phyloP scores from a whole-genome alignment of 352 stramenopile species.

The Pythium aquatile region DNA sequence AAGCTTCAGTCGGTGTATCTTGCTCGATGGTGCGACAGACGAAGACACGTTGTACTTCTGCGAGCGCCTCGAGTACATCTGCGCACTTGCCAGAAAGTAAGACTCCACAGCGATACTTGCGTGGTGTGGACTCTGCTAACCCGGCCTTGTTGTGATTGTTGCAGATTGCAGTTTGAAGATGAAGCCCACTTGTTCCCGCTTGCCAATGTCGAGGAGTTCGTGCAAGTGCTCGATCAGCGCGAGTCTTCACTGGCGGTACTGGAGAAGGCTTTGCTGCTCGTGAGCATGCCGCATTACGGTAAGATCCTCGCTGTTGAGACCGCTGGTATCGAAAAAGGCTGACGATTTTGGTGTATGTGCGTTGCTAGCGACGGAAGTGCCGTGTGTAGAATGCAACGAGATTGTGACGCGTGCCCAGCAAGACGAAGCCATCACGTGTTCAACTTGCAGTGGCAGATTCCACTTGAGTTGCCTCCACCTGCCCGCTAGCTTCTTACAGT shows the following conservation, averaged over 20 bases:
- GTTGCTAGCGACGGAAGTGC: constrained; percentile 16
- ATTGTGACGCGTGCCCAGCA: constrained; percentile 20
- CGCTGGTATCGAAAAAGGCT: too few species aligned
- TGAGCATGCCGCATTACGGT: constrained; percentile 19
- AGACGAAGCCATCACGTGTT: constrained; percentile 48
- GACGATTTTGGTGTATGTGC: not conserved
- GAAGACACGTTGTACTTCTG: constrained; percentile 30
- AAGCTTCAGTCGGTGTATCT: constrained; percentile 37
- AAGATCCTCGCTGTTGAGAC: not conserved
- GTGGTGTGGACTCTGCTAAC: not conserved
- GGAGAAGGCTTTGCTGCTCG: constrained; percentile 30
- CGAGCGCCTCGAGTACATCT: constrained; percentile 42
- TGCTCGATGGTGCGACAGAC: constrained; percentile 21
- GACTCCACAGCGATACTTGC: not conserved
- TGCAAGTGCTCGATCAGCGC: constrained; percentile 30
- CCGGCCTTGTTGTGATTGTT: not conserved
- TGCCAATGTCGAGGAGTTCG: constrained; percentile 37
- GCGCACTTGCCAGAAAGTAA: constrained; percentile 45
- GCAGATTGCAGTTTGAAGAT: constrained; percentile 59
- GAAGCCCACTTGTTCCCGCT: constrained; percentile 69
- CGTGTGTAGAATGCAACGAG: constrained; percentile 29
- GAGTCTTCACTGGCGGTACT: constrained; percentile 36
- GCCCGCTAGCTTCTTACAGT: constrained; percentile 57
- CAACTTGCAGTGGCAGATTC: constrained; percentile 41
- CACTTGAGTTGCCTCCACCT: constrained; percentile 58